These are phyloP conservation scores for Torulaspora gathmanii DNA, from an alignment of 805 yeast species.

Conservation along the genomic window DNA sequence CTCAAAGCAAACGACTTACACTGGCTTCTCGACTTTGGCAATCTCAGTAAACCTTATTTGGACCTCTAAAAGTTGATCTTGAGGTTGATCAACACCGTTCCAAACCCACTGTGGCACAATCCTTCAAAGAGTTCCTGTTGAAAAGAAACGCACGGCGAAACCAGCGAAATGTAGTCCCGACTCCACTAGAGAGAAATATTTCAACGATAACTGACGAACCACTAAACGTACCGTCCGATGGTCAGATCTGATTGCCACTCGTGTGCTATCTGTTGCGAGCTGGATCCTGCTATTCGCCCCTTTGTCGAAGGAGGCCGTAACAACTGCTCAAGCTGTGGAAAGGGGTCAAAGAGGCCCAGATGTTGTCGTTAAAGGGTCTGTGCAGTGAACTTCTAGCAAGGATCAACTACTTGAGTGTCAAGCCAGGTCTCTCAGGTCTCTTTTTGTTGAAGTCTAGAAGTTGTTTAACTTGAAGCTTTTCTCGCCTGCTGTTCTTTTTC, in stretches of 20 bases:
- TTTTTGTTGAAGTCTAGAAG: not conserved
- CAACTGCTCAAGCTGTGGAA: not conserved
- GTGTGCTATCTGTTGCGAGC: not conserved
- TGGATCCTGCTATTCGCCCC: not conserved
- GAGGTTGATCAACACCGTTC: not conserved
- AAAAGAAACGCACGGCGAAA: not conserved
- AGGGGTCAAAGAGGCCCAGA: not conserved
- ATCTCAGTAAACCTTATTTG: not conserved
- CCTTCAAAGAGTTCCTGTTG: not conserved
- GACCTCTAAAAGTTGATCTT: not conserved
- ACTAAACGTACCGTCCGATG: not conserved
- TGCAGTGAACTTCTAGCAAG: not conserved
- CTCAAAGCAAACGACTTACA: not conserved
- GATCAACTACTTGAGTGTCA: not conserved
- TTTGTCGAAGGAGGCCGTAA: not conserved
- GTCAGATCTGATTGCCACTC: not conserved
- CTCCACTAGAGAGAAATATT: not conserved
- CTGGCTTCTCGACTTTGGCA: not conserved
- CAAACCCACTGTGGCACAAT: not conserved
- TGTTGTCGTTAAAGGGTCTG: not conserved
- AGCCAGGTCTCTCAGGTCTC: not conserved
- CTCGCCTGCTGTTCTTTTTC: not conserved
- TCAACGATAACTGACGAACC: too few relatives aligned
- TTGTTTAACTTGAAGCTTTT: not conserved
- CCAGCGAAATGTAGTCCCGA: not conserved